Percentiles rank a stretch among this genome's conserved stretches.
These are phyloP conservation scores for Rhodamnia rubescens DNA, from an alignment of 345 rosid genomes.

Conservation along the genomic window DNA sequence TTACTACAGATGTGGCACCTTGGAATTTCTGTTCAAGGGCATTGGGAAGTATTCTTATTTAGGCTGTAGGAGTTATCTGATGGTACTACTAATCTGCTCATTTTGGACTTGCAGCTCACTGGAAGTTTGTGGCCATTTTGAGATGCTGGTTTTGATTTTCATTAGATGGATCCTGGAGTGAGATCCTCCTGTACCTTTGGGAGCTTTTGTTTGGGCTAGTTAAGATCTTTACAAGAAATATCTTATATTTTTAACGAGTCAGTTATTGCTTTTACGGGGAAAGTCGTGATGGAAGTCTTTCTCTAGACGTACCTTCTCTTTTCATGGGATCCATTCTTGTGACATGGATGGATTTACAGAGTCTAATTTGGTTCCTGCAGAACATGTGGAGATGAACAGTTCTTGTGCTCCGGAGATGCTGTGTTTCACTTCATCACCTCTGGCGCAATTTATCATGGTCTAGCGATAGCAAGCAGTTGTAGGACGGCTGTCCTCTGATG, in stretches of 20 bases:
- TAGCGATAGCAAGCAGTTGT: not conserved
- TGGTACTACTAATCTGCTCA: not conserved
- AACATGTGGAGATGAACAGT: not conserved
- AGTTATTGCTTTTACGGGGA: not conserved
- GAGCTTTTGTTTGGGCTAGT: not conserved
- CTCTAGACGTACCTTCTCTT: not conserved
- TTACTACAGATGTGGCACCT: conserved; percentile 17
- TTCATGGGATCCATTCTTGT: not conserved
- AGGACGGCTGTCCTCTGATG: not conserved
- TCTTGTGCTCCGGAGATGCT: not conserved
- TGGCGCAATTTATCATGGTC: not conserved
- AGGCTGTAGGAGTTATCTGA: not conserved
- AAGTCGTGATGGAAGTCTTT: not conserved
- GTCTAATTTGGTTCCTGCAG: not conserved
- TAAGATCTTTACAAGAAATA: not conserved
- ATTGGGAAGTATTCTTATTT: not conserved
- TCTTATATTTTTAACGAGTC: not conserved
- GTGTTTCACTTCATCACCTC: not conserved
- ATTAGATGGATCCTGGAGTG: not conserved
- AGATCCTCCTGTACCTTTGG: not conserved
- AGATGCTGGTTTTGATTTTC: not conserved
- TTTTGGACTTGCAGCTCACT: not conserved
- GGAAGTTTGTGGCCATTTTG: not conserved
- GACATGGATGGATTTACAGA: not conserved
- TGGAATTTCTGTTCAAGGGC: conserved; percentile 1